Base-by-base conservation (phyloP, 208 protist genomes). In the Balamuthia mandrillaris region DNA sequence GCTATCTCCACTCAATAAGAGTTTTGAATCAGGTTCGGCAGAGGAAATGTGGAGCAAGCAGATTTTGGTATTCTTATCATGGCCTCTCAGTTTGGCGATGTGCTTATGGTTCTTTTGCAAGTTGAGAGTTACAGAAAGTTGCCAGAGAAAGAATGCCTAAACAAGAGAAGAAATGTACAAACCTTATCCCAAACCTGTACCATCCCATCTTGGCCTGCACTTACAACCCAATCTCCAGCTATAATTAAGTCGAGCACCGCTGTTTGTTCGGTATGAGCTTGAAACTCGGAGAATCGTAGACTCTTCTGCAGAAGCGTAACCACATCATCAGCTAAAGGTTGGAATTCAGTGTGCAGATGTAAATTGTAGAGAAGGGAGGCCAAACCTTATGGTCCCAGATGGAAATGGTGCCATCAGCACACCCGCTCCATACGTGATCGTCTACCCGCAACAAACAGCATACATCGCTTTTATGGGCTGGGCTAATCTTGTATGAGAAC, bases 101-200 rank as follows among this genome's bases (percentile, higher is more conserved):
- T 79, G 33, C 27, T 79, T 47, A 37, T 79, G 21, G 47, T 7
- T 41, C 70, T 79, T n/a, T n/a, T n/a, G n/a, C n/a, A n/a, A n/a
- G n/a, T n/a, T n/a, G 70, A 33, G n/a, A 75, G 24, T 18, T 56
- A 56, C n/a, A 56, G n/a, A 56, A 56, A n/a, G n/a, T n/a, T 56
- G n/a, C n/a, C 49, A 75, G 65, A 12, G 65, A 14, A 6, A 47
- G n/a, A 42, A 49, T 14, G 9, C 21, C 16, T 16, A 6, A 6
- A 16, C 14, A 14, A 75, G 12, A 14, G 33, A 21, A 7, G 10
- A 75, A 75, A 47, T 47, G 18, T 27, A 24, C 49, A 5, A 24
- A 79, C 70, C 70, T 60, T 79, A 31, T 41, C 51, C 70, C 70
- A 79, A 27, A 79, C 70, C n/a, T 79, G 33, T 7, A 79, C 37